phyloP scores from a whole-genome alignment of 1,284 basidiomycete species.

The Cutaneotrichosporon spelunceum region DNA sequence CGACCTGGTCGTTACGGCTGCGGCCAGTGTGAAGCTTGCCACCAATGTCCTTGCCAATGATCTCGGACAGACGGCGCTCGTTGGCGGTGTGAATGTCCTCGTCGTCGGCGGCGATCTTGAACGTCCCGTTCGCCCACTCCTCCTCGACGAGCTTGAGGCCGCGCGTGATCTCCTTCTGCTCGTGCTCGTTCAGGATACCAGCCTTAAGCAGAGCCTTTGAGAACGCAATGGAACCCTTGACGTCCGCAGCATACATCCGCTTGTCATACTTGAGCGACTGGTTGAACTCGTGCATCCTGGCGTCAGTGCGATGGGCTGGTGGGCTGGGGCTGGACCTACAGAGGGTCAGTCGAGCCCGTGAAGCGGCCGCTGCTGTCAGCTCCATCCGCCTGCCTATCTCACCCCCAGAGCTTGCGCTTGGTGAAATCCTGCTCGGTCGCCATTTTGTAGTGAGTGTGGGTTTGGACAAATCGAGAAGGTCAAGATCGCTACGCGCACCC shows the following conservation, averaged over 20 bases:
- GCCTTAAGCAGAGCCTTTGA: conserved; percentile 77
- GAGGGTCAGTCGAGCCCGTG: conserved; percentile 58
- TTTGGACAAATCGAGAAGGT: background rate
- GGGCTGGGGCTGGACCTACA: conserved; percentile 59
- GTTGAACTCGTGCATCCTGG: conserved; percentile 91
- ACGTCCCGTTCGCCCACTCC: conserved; percentile 83
- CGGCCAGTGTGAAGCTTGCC: conserved; percentile 95
- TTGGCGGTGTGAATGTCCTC: conserved; percentile 99
- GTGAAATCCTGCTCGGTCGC: conserved; percentile 43
- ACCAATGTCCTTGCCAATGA: conserved; percentile 78
- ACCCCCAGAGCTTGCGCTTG: conserved; percentile 52
- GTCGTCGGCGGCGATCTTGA: conserved; percentile 72
- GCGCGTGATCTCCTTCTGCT: conserved; percentile 68
- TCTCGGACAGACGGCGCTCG: conserved; percentile 86
- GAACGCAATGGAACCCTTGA: conserved; percentile 92
- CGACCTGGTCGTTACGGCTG: conserved; percentile 95
- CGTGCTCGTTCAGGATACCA: conserved; percentile 73
- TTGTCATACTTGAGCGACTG: conserved; percentile 92
- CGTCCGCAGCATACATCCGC: conserved; percentile 88
- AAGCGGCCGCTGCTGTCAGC: conserved; percentile 26
- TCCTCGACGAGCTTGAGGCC: conserved; percentile 74
- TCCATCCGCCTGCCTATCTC: conserved; percentile 18
- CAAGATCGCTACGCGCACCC: background rate
- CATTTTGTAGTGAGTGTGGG: conserved; percentile 19
- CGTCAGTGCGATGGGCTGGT: background rate